A percentile compares a stretch with the other conserved stretches of the same genome.
Evolutionary conservation across 805 yeast species (phyloP).

Genomic region (Pichia exigua): DNA sequence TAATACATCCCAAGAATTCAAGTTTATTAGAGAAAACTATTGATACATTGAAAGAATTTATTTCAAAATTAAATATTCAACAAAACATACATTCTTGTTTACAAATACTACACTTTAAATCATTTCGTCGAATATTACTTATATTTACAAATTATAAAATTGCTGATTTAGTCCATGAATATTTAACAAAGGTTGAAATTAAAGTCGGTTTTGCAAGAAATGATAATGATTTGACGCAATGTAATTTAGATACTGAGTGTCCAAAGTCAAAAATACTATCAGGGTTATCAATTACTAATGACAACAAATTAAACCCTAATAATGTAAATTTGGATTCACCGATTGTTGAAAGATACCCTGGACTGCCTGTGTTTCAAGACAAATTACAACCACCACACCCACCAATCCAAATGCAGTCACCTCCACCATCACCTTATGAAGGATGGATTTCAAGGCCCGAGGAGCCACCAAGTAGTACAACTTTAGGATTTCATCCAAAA

Average conservation of each 20-base stretch:
- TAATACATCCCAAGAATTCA: slow-evolving; percentile 14
- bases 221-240: slow-evolving; percentile 9
- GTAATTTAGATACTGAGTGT: slow-evolving; percentile 1
- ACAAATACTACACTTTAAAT: slow-evolving; percentile 14
- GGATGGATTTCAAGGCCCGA: slow-evolving; percentile 26
- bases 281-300: no score
- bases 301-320: neutral
- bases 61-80: neutral
- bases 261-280: neutral
- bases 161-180: slow-evolving; percentile 11
- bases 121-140: slow-evolving; percentile 22
- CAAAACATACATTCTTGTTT: slow-evolving; percentile 1
- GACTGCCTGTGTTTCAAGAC: neutral
- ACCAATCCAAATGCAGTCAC: slow-evolving; percentile 27
- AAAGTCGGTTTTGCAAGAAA: slow-evolving; percentile 18
- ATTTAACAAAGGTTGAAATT: slow-evolving; percentile 16
- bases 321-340: neutral
- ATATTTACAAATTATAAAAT: slow-evolving; percentile 17
- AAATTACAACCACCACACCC: slow-evolving; percentile 21
- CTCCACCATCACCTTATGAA: slow-evolving; percentile 30
- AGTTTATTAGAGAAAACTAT: slow-evolving; percentile 16
- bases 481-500: slow-evolving; percentile 24
- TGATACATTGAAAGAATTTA: slow-evolving; percentile 7
- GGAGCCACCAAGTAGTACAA: slow-evolving; percentile 26
- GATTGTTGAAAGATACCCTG: slow-evolving; percentile 7